Percentiles rank a stretch among this genome's conserved stretches.
Conservation (phyloP, 2,329 filamentous ascomycete species). For the Xylariaceae sp. region DNA sequence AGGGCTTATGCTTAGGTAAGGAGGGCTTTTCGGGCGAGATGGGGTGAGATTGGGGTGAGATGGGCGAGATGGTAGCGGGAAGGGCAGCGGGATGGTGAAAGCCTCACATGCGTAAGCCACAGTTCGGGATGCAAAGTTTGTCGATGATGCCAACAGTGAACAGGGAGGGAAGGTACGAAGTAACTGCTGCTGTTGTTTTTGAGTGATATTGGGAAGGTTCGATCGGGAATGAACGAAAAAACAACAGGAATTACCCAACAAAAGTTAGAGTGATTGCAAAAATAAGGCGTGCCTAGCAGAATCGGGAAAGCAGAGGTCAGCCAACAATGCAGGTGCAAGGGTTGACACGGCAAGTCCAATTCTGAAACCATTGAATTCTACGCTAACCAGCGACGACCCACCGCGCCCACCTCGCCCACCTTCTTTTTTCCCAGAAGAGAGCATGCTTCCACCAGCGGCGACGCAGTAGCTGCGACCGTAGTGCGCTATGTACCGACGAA, state of each 20-base stretch:
- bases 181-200: not conserved
- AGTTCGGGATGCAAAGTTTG: not conserved
- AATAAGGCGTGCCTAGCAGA: not conserved
- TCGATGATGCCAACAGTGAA: not conserved
- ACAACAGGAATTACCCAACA: not conserved
- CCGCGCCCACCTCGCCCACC: not conserved
- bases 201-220: not conserved
- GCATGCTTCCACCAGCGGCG: no score
- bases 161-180: not conserved
- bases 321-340: not conserved
- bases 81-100: conserved; percentile 1
- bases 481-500: no score
- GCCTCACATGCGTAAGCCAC: conserved; percentile 18
- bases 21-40: conserved; percentile 12
- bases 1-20: conserved; percentile 11
- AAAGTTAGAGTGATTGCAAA: not conserved
- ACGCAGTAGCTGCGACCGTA: no score
- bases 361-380: not conserved
- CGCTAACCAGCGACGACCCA: not conserved
- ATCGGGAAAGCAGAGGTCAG: not conserved
- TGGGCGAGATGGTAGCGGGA: not conserved
- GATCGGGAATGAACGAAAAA: not conserved
- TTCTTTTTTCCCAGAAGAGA: not conserved
- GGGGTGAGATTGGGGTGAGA: no score
- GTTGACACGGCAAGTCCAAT: not conserved